Evolutionary conservation across 495 filamentous ascomycete species (phyloP).

Genomic region (Penicillium bovifimosum): DNA sequence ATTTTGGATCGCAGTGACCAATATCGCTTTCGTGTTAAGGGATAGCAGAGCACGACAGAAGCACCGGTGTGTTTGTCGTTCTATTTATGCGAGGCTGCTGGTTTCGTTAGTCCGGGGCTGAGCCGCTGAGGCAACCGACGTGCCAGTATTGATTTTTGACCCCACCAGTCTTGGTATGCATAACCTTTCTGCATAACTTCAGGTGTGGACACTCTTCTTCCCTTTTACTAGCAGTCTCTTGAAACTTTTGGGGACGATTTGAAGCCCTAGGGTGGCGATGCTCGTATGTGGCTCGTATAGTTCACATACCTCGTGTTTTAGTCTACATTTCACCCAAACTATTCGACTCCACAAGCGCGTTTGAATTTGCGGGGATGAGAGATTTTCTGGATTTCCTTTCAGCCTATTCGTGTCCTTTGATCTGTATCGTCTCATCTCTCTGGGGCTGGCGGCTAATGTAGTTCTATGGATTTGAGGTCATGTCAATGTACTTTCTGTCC

Average conservation of each 20-base stretch:
- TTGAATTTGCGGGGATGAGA: no score
- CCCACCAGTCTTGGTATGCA: not conserved
- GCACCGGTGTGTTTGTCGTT: not conserved
- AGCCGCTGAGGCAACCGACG: not conserved
- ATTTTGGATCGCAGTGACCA: constrained; percentile 58
- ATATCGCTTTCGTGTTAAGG: constrained; percentile 49
- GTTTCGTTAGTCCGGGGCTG: not conserved
- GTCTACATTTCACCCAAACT: not conserved
- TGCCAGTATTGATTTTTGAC: not conserved
- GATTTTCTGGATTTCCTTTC: not conserved
- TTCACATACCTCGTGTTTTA: not conserved
- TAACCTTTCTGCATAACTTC: not conserved
- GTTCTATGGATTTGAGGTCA: not conserved
- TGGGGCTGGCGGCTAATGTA: no score
- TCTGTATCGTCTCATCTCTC: not conserved
- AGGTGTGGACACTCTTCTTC: not conserved
- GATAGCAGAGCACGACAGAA: not conserved
- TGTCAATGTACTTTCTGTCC: not conserved
- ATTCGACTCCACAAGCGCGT: not conserved
- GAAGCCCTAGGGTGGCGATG: not conserved
- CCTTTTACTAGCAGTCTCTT: not conserved
- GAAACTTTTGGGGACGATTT: not conserved
- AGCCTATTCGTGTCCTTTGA: not conserved
- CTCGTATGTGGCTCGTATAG: not conserved
- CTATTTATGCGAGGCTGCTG: not conserved